These are phyloP conservation scores for Camellia lanceoleosa DNA, from an alignment of 148 eudicot species.

Conservation along the genomic window DNA sequence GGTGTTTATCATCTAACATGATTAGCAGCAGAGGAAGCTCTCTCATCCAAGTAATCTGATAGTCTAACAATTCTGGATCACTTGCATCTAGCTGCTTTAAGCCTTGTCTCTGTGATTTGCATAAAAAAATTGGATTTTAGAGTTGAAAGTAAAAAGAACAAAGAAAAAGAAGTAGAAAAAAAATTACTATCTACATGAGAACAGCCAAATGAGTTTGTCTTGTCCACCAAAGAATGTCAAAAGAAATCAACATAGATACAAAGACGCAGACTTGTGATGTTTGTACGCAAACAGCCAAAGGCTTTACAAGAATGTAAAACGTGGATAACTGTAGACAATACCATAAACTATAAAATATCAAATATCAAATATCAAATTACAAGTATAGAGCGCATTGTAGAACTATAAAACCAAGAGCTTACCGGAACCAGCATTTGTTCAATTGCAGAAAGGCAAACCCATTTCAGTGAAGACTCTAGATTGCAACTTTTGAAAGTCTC, in stretches of 20 bases:
- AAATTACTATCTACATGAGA: background rate
- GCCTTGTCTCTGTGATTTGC: conserved; percentile 46
- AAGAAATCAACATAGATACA: background rate
- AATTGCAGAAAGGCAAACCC: conserved; percentile 72
- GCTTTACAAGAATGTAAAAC: background rate
- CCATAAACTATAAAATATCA: background rate
- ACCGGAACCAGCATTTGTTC: conserved; percentile 84
- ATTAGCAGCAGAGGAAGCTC: conserved; percentile 64
- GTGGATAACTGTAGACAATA: background rate
- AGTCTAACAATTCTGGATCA: conserved; percentile 44
- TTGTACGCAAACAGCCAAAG: background rate
- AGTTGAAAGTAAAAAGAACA: background rate
- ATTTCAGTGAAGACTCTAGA: conserved; percentile 61
- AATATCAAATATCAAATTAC: too few relatives aligned
- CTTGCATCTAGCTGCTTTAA: conserved; percentile 34
- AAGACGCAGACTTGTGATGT: background rate
- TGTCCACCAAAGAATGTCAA: background rate
- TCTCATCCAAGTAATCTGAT: conserved; percentile 62
- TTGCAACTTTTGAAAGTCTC: conserved; percentile 51
- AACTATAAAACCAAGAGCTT: conserved; percentile 30
- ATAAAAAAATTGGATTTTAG: background rate
- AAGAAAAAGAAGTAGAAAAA: background rate
- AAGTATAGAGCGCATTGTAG: background rate
- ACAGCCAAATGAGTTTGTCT: background rate
- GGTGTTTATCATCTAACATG: conserved; percentile 54